Conservation (phyloP, 139 green algal genomes). For the Micractinium conductrix region DNA sequence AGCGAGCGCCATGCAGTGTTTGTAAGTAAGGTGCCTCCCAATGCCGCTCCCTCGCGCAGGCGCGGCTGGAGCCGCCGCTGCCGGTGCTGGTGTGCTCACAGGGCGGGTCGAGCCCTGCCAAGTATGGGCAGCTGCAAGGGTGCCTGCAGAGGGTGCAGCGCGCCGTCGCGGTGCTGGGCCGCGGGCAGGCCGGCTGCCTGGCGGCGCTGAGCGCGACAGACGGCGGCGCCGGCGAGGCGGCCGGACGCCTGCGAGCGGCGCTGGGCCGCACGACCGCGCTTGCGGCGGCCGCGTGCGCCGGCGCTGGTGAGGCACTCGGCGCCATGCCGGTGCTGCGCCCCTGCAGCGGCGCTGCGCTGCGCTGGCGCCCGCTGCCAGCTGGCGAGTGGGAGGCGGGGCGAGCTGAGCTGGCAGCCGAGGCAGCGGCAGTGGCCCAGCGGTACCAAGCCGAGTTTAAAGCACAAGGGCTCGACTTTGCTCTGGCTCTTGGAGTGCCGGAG, state of each 20-base stretch:
- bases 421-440: neutral
- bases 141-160: neutral
- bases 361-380: neutral
- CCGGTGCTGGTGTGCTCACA: conserved; percentile 13
- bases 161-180: neutral
- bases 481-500: neutral
- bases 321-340: conserved; percentile 7
- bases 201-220: neutral
- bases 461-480: conserved; percentile 69
- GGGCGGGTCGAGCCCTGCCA: neutral
- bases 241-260: neutral
- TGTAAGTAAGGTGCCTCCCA: no score
- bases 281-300: conserved; percentile 5
- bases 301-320: neutral
- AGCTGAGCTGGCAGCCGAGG: neutral
- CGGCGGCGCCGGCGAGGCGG: neutral
- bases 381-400: neutral
- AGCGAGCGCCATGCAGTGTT: no score
- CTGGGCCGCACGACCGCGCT: neutral
- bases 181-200: neutral
- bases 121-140: neutral
- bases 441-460: conserved; percentile 61
- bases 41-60: neutral
- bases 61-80: conserved; percentile 7
- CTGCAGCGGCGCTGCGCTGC: neutral